Base-by-base conservation (phyloP, 1,284 basidiomycete genomes). In the Pseudozyma thailandica region DNA sequence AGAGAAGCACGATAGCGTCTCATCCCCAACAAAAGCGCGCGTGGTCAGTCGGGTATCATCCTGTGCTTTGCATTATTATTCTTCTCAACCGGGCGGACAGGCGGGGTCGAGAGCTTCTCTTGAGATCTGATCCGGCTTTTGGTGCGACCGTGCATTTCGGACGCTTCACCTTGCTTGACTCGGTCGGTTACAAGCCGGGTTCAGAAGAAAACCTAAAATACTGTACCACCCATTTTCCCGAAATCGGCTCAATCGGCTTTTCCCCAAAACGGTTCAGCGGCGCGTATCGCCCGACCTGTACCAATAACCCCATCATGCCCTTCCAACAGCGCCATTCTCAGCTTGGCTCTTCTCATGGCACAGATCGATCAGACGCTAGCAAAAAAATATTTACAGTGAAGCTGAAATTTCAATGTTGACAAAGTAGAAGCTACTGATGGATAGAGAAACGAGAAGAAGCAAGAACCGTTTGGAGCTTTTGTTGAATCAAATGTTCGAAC, bases 301-400 rank as follows among this genome's bases (percentile, higher is more conserved):
- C 26, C 37, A 18, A 35, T 20, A 10, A 20, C 26, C 46, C 12
- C 58, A 31, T n/a, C n/a, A 57, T 9, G 7, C 55, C 62, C 49
- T 54, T 65, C 62, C 28, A 65, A 65, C 62, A 65, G 43, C 46
- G 62, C 25, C 12, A 31, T 33, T 21, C 9, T 12, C 39, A 23
- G 21, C 18, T 23, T 8, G 30, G 12, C 9, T 13, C 23, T 20
- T 12, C 15, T 12, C 15, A 13, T 15, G 41, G 21, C 23, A n/a
- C 16, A 30, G 26, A 39, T 13, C 49, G 51, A 30, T 16, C 28
- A 23, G 45, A 38, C 23, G 13, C 27, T 18, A 15, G 39, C 23
- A 18, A 25, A 20, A n/a, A 42, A 57, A 58, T 64, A 64, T 58
- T 53, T 57, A 64, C 54, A 57, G 25, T 25, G 54, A 57, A 57